Evolutionary conservation across 768 basidiomycete genomes (phyloP).

Genomic region (Rubroboletus pulcherrimus): DNA sequence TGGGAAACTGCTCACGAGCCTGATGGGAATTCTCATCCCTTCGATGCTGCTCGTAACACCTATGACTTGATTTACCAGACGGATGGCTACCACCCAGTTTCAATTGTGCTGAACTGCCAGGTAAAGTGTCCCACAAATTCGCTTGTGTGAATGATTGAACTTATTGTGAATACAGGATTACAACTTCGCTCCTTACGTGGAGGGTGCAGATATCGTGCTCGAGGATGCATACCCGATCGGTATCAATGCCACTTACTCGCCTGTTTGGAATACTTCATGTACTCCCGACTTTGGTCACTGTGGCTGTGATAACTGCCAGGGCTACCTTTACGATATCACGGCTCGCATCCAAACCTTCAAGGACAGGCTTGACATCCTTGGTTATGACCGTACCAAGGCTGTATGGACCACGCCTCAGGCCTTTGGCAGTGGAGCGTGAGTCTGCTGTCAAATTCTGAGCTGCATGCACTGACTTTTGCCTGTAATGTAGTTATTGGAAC

Average conservation of each 20-base stretch:
- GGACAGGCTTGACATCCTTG: conserved; percentile 54
- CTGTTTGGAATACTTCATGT: conserved; percentile 57
- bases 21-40: conserved; percentile 63
- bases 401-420: conserved; percentile 80
- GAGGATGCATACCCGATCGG: conserved; percentile 40
- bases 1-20: conserved; percentile 77
- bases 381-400: conserved; percentile 61
- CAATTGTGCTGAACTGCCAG: conserved; percentile 51
- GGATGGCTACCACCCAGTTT: conserved; percentile 58
- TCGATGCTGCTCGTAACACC: conserved; percentile 48
- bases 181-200: conserved; percentile 53
- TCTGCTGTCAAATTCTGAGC: not conserved
- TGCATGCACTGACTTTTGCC: not conserved
- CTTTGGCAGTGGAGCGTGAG: conserved; percentile 52
- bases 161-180: conserved; percentile 44
- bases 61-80: conserved; percentile 45
- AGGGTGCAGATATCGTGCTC: conserved; percentile 66
- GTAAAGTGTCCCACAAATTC: not conserved
- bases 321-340: conserved; percentile 60
- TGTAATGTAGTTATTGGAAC: conserved; percentile 25
- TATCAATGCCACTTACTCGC: conserved; percentile 62
- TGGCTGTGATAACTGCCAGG: conserved; percentile 68
- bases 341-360: conserved; percentile 62
- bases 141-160: not conserved
- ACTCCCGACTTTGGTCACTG: conserved; percentile 67